Percentiles rank a stretch among this genome's conserved stretches.
These are phyloP conservation scores for Anisodus acutangulus DNA, from an alignment of 257 asterid species.

Conservation along the genomic window DNA sequence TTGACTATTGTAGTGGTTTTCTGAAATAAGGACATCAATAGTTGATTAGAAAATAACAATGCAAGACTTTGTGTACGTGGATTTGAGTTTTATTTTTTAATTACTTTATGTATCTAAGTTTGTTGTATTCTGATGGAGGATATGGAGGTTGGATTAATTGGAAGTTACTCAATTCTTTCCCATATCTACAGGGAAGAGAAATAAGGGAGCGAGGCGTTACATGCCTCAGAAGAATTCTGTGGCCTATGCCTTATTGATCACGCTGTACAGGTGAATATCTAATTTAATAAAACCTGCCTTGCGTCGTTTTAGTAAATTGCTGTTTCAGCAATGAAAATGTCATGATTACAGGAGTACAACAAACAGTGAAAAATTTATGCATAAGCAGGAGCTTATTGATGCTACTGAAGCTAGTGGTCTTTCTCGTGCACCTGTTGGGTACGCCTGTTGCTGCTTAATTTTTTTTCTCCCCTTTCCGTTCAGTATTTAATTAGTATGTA, in stretches of 20 bases:
- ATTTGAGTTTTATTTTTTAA: slow-evolving; percentile 1
- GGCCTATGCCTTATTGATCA: slow-evolving; percentile 79
- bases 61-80: slow-evolving; percentile 17
- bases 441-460: slow-evolving; percentile 18
- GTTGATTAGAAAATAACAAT: background rate
- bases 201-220: slow-evolving; percentile 64
- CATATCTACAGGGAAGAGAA: slow-evolving; percentile 57
- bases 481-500: background rate
- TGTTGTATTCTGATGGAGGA: slow-evolving; percentile 20
- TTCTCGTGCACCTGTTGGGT: slow-evolving; percentile 84
- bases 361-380: slow-evolving; percentile 75
- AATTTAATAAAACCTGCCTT: background rate
- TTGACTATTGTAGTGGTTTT: background rate
- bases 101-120: background rate
- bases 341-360: slow-evolving; percentile 54
- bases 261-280: slow-evolving; percentile 73
- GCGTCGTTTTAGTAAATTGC: background rate
- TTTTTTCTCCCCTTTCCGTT: background rate
- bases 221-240: slow-evolving; percentile 95
- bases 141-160: background rate
- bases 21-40: slow-evolving; percentile 5
- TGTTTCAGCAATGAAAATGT: slow-evolving; percentile 12
- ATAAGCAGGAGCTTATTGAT: slow-evolving; percentile 80
- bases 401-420: slow-evolving; percentile 94
- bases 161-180: slow-evolving; percentile 24